phyloP scores from a whole-genome alignment of 805 yeast species.

The Lipomyces starkeyi region DNA sequence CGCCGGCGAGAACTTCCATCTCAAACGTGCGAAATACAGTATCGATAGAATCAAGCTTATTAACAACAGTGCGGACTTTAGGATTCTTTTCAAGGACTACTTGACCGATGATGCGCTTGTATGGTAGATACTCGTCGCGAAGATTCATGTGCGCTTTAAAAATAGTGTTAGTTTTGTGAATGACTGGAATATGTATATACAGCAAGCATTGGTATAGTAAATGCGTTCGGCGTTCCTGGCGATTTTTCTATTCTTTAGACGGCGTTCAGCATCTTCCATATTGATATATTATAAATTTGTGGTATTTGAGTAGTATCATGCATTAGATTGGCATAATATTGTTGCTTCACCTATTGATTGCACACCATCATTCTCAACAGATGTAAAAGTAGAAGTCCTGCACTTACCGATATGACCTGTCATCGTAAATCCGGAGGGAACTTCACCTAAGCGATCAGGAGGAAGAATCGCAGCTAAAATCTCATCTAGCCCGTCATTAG shows the following conservation, averaged over 20 bases:
- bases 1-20: conserved; percentile 94
- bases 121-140: conserved; percentile 83
- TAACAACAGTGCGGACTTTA: conserved; percentile 84
- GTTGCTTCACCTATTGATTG: background rate
- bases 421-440: conserved; percentile 88
- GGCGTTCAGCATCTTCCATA: conserved; percentile 1
- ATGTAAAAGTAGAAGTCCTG: background rate
- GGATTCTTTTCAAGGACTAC: conserved; percentile 88
- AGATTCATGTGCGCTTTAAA: conserved; percentile 80
- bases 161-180: background rate
- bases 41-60: conserved; percentile 85
- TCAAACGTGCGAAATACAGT: conserved; percentile 88
- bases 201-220: background rate
- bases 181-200: conserved; percentile 1
- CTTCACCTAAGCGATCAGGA: conserved; percentile 65
- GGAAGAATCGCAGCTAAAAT: conserved; percentile 81
- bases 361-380: background rate
- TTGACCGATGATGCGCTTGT: conserved; percentile 80
- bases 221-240: background rate
- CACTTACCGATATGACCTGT: conserved; percentile 76
- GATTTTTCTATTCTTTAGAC: background rate
- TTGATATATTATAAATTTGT: background rate
- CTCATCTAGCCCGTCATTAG: conserved; percentile 60
- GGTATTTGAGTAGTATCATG: background rate
- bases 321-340: background rate